Evolutionary conservation across 768 basidiomycete genomes (phyloP).

Genomic region (Boletus reticulatus): DNA sequence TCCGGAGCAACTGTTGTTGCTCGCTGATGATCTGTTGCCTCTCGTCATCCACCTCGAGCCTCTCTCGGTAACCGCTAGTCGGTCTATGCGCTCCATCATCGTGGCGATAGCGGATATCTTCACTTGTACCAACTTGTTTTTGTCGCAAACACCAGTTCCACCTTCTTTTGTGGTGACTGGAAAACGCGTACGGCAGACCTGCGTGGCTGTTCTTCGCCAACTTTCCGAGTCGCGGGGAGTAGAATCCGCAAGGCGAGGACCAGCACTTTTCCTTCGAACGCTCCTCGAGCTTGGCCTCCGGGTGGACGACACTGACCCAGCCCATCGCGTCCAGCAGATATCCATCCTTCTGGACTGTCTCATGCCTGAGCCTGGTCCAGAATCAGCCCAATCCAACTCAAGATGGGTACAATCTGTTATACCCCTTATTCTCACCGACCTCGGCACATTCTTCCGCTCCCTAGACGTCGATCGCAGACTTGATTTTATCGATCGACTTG

Average conservation of each 20-base stretch:
- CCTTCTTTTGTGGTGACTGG: slow-evolving; percentile 21
- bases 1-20: slow-evolving; percentile 53
- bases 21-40: slow-evolving; percentile 50
- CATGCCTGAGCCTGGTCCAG: slow-evolving; percentile 39
- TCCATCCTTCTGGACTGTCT: slow-evolving; percentile 57
- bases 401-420: slow-evolving; percentile 55
- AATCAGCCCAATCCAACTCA: slow-evolving; percentile 32
- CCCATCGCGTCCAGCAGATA: slow-evolving; percentile 52
- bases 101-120: slow-evolving; percentile 52
- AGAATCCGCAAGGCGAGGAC: slow-evolving; percentile 35
- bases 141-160: slow-evolving; percentile 37
- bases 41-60: slow-evolving; percentile 49
- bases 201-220: slow-evolving; percentile 46
- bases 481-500: slow-evolving; percentile 52
- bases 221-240: slow-evolving; percentile 34
- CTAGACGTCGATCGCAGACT: slow-evolving; percentile 56
- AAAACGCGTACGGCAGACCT: slow-evolving; percentile 46
- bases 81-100: slow-evolving; percentile 45
- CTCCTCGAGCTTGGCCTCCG: slow-evolving; percentile 51
- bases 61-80: slow-evolving; percentile 49
- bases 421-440: slow-evolving; percentile 53
- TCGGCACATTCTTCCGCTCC: slow-evolving; percentile 53
- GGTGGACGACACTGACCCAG: slow-evolving; percentile 50
- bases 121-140: slow-evolving; percentile 48
- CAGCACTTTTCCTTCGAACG: slow-evolving; percentile 52